A percentile compares a stretch with the other conserved stretches of the same genome.
Conservation (phyloP, 2,329 filamentous ascomycete genomes). For the Pochonia chlamydosporia region DNA sequence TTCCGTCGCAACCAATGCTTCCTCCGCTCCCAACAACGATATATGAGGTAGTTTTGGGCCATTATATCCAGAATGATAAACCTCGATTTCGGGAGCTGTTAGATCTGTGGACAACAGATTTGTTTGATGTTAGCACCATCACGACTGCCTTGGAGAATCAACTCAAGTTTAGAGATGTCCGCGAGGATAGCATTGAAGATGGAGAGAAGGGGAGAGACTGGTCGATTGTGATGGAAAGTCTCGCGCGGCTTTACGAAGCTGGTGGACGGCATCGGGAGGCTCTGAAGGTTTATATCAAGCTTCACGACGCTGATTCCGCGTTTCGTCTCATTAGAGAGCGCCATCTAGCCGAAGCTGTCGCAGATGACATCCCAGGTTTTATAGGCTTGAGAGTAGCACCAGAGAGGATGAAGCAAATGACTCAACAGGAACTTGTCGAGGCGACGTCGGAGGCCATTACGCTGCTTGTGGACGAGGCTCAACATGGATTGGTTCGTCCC, state of each 20-base stretch:
- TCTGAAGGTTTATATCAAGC: slow-evolving; percentile 77
- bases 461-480: slow-evolving; percentile 83
- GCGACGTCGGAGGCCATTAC: slow-evolving; percentile 78
- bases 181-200: slow-evolving; percentile 69
- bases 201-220: slow-evolving; percentile 73
- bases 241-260: slow-evolving; percentile 80
- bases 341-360: slow-evolving; percentile 82
- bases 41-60: slow-evolving; percentile 82
- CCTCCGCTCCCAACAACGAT: slow-evolving; percentile 75
- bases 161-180: slow-evolving; percentile 67
- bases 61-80: slow-evolving; percentile 79
- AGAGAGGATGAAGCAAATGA: slow-evolving; percentile 59
- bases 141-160: slow-evolving; percentile 77
- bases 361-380: slow-evolving; percentile 84
- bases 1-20: slow-evolving; percentile 70
- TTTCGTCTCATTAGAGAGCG: slow-evolving; percentile 82
- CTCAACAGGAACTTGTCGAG: slow-evolving; percentile 66
- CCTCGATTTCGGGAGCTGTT: slow-evolving; percentile 71
- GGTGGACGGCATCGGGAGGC: slow-evolving; percentile 79
- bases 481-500: slow-evolving; percentile 78
- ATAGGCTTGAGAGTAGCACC: slow-evolving; percentile 79
- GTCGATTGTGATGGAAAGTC: slow-evolving; percentile 79
- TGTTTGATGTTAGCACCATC: slow-evolving; percentile 75
- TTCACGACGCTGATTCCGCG: slow-evolving; percentile 86
- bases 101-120: slow-evolving; percentile 74